Evolutionary conservation across 2,329 filamentous ascomycete genomes (phyloP).

Genomic region (Talaromyces verruculosus): DNA sequence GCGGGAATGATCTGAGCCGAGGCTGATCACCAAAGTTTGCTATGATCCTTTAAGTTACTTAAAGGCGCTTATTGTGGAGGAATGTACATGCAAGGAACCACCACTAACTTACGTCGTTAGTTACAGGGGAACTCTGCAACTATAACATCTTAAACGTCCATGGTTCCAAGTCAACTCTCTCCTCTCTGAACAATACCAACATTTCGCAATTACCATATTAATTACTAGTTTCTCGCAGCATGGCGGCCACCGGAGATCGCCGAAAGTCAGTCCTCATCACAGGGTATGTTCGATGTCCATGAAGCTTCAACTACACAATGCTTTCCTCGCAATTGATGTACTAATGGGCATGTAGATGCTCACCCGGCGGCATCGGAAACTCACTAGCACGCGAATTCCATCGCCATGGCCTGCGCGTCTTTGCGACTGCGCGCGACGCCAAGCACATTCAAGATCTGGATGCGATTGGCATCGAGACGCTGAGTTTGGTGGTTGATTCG

Average conservation of each 20-base stretch:
- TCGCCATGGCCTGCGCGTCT: slow-evolving; percentile 53
- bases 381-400: slow-evolving; percentile 60
- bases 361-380: slow-evolving; percentile 59
- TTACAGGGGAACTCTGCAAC: background rate
- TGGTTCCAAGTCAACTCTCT: background rate
- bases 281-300: slow-evolving; percentile 33
- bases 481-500: slow-evolving; percentile 55
- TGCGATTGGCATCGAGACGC: slow-evolving; percentile 54
- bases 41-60: background rate
- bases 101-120: background rate
- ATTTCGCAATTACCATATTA: slow-evolving; percentile 2
- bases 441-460: slow-evolving; percentile 51
- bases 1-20: background rate
- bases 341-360: slow-evolving; percentile 40
- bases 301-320: background rate
- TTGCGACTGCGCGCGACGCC: slow-evolving; percentile 58
- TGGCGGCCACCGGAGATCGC: slow-evolving; percentile 31
- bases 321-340: background rate
- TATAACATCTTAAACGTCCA: background rate
- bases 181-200: background rate
- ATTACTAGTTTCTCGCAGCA: slow-evolving; percentile 20
- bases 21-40: background rate
- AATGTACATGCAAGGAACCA: background rate
- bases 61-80: background rate
- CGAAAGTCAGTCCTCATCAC: slow-evolving; percentile 45